Percentiles rank a stretch among this genome's conserved stretches.
Conservation (phyloP, 2,329 filamentous ascomycete genomes). For the Ophiocordyceps sinensis region DNA sequence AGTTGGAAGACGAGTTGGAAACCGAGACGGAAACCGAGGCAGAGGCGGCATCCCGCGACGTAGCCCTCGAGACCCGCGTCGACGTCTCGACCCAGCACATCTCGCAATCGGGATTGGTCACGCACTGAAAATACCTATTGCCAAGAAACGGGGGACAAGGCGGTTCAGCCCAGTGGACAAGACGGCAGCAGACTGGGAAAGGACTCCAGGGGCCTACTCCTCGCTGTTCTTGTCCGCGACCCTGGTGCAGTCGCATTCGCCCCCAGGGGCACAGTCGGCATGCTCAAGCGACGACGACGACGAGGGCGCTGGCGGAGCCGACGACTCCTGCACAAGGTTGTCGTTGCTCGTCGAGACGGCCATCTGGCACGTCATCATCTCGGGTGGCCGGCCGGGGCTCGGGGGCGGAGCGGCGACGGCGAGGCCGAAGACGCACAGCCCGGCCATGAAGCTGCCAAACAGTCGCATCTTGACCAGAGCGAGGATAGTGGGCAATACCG, state of each 20-base stretch:
- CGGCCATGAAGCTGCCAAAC: neutral
- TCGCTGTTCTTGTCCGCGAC: slow-evolving; percentile 14
- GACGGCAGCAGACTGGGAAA: too few relatives aligned
- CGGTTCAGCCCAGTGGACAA: neutral
- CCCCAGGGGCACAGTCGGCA: slow-evolving; percentile 7
- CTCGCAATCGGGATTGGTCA: slow-evolving; percentile 17
- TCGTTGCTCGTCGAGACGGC: neutral
- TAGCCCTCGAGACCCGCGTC: neutral
- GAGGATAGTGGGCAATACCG: too few relatives aligned
- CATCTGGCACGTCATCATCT: neutral
- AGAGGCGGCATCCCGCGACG: neutral
- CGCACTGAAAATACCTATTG: slow-evolving; percentile 18
- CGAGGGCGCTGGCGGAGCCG: neutral
- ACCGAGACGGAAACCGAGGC: neutral
- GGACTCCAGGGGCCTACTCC: slow-evolving; percentile 8
- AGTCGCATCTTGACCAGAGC: neutral
- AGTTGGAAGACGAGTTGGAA: neutral
- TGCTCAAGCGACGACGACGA: neutral
- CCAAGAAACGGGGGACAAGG: neutral
- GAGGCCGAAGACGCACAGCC: neutral
- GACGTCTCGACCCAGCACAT: slow-evolving; percentile 5
- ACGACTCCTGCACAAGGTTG: neutral
- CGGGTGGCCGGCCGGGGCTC: neutral
- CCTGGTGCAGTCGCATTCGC: slow-evolving; percentile 13
- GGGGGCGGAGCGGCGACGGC: neutral